Base-by-base conservation (phyloP, 2,329 filamentous ascomycete species). In the Monosporascus sp. region DNA sequence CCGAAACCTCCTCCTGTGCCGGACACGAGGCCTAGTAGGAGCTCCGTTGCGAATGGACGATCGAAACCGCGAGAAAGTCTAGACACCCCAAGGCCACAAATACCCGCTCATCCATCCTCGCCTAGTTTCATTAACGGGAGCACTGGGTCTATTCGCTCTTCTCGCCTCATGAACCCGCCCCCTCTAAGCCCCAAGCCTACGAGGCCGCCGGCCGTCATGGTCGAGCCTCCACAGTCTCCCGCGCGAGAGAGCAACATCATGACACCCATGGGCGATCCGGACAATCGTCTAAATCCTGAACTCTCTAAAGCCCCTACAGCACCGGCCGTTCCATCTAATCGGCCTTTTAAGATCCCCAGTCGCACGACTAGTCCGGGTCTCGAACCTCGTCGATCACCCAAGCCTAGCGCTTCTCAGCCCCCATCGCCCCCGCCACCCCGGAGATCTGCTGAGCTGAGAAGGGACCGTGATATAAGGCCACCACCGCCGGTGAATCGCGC, bases 401-500 rank as follows among this genome's bases (percentile, higher is more conserved):
- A 76, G 19, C 65, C 76, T 3, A 63, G 70, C 4, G 65, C 74
- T 5, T 76, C 78, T 5, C 76, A 77, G 45, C 81, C 83, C 4
- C 84, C 84, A 8, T 86, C 84, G 17, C 84, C 83, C 2, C 84
- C 84, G 3, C 84, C 84, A 1, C 84, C 83, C 2, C 74, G 83
- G 60, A 76, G 84, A 56, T 87, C 84, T n/a, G 78, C 69, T 6
- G 84, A 86, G 64, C 60, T 82, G 3, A 76, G 76, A 53, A 73
- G 82, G 52, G 77, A 82, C 1, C 71, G 72, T 19, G 76, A 80
- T 34, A 49, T 61, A 56, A 77, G 54, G 41, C 49, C 60, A 11
- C 56, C 69, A 51, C 70, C 91, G 5, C 87, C 88, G 1, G 80
- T 92, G 38, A 94, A 95, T 67, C 84, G 92, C 52, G 84, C 85